Percentiles rank a stretch among this genome's conserved stretches.
Evolutionary conservation across 2,329 filamentous ascomycete genomes (phyloP).

Genomic region (Colletotrichum sp.): DNA sequence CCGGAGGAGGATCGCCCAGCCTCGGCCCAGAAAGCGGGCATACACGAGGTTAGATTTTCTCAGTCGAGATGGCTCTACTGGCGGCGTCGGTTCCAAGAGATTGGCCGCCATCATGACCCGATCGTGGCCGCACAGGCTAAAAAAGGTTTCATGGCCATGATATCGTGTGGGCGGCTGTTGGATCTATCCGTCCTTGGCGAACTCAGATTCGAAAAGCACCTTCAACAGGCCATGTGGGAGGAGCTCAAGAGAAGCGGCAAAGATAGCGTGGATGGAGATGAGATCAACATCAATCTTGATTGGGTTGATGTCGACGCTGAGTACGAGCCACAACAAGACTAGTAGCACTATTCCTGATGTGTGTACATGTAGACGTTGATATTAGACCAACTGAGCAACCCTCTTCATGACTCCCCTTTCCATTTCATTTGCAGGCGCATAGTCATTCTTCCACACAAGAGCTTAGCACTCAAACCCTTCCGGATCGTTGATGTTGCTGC

Average conservation of each 20-base stretch:
- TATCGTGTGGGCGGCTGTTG: neutral
- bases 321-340: neutral
- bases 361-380: neutral
- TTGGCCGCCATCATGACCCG: neutral
- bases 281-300: neutral
- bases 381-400: neutral
- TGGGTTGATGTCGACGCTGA: neutral
- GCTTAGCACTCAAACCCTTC: neutral
- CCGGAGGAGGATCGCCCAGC: neutral
- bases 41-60: neutral
- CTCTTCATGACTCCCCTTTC: neutral
- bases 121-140: neutral
- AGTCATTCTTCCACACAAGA: neutral
- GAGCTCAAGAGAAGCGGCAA: neutral
- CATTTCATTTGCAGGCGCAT: neutral
- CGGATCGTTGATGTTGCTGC: slow-evolving; percentile 5
- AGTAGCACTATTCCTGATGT: neutral
- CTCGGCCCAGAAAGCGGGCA: neutral
- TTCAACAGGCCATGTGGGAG: neutral
- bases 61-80: neutral
- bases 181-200: neutral
- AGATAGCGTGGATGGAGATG: neutral
- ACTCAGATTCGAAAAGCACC: neutral
- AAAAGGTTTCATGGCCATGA: neutral
- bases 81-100: neutral